A percentile compares a stretch with the other conserved stretches of the same genome.
Evolutionary conservation across 2,329 filamentous ascomycete genomes (phyloP).

Genomic region (Triangularia setosa): DNA sequence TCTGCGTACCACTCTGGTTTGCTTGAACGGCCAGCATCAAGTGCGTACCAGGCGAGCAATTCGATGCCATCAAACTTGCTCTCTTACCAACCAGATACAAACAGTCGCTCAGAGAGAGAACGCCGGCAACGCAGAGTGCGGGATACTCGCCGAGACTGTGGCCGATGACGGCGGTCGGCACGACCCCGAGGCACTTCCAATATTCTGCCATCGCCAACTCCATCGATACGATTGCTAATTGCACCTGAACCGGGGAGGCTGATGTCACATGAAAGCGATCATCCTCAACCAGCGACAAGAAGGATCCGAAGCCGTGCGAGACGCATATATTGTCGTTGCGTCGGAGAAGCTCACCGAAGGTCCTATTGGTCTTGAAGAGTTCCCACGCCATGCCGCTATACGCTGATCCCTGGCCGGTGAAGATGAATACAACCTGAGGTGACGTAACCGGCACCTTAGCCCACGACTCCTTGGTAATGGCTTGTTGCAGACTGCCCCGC

Average conservation of each 20-base stretch:
- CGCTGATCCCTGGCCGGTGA: slow-evolving; percentile 53
- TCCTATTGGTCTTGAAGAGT: slow-evolving; percentile 40
- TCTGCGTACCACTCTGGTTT: slow-evolving; percentile 48
- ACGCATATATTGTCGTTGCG: slow-evolving; percentile 50
- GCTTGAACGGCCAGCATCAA: slow-evolving; percentile 50
- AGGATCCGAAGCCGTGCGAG: slow-evolving; percentile 49
- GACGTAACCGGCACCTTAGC: not conserved
- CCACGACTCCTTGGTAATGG: not conserved
- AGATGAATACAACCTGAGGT: slow-evolving; percentile 43
- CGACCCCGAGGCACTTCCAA: slow-evolving; percentile 51
- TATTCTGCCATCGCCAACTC: slow-evolving; percentile 53
- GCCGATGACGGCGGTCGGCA: slow-evolving; percentile 51
- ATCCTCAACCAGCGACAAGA: slow-evolving; percentile 47
- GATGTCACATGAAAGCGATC: slow-evolving; percentile 36
- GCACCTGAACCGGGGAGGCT: slow-evolving; percentile 46
- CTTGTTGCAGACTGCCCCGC: not conserved
- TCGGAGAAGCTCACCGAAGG: slow-evolving; percentile 49
- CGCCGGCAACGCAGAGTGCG: slow-evolving; percentile 64
- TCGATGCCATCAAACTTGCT: slow-evolving; percentile 58
- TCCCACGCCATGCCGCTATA: slow-evolving; percentile 47
- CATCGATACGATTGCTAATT: slow-evolving; percentile 49
- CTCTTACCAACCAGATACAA: slow-evolving; percentile 66
- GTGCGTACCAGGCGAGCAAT: slow-evolving; percentile 63
- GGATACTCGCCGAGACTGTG: slow-evolving; percentile 70
- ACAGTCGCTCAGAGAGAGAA: slow-evolving; percentile 65